Evolutionary conservation across 805 yeast species (phyloP), one percentile per base, ranked within the genome.

Genomic region (Hanseniaspora singularis): DNA sequence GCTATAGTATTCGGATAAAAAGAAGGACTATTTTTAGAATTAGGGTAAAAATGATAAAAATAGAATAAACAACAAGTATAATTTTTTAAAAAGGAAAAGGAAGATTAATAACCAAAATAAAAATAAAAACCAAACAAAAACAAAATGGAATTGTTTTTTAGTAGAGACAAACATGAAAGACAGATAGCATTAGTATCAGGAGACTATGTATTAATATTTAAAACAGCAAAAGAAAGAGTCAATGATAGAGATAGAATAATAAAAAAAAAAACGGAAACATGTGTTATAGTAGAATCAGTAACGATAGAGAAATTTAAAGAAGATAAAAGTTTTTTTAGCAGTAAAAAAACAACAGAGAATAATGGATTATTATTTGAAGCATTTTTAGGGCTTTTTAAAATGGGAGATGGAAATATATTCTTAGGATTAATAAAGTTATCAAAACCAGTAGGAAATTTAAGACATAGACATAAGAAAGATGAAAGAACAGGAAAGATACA

Each of bases 111-210:
- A 33, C 23, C 11, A 22, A 23, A 39, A 9, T n/a, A 15, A 14
- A 8, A 31, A 39, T 11, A 15, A 19, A 27, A 15, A 9, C 31
- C 36, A 40, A 55, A 57, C 2, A 22, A 38, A 27, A 33, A 20
- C 18, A 22, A 38, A 24, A 11, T 37, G 31, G 16, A 28, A 19
- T 82, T 83, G 87, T 72, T 66, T 59, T 70, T 83, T 11, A 77
- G 69, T 60, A 68, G 81, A 45, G 75, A 81, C 48, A 73, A 70
- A 49, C 60, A 67, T 28, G 89, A 92, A 1, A 67, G 95, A 46
- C 72, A 88, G 10, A 66, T 84, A 49, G 80, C 84, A 2, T 65
- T 86, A 3, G 73, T 77, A 3, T 72, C 80, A 18, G 69, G 71
- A 37, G 72, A 70, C 23, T 72, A 68, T 57, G 83, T 79, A 1